Evolutionary conservation across 495 filamentous ascomycete species (phyloP).

Genomic region (Aspergillus cristatus): DNA sequence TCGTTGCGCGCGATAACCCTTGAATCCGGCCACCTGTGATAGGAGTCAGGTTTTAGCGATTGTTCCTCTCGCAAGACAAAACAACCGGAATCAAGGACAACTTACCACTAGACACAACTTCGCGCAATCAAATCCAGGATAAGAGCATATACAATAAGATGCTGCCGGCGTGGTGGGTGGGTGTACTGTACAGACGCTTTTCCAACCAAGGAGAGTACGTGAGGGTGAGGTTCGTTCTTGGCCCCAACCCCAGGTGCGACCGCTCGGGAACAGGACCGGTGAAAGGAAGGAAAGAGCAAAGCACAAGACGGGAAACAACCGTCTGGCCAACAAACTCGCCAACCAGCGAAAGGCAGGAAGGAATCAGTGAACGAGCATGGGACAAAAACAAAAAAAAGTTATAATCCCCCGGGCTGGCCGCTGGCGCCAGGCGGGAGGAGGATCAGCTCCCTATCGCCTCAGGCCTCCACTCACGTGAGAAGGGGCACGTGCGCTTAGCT

Average conservation of each 20-base stretch:
- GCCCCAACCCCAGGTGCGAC: constrained; percentile 24
- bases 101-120: background rate
- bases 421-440: constrained; percentile 17
- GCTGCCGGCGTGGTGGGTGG: too few species aligned
- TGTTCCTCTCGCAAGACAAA: background rate
- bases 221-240: constrained; percentile 19
- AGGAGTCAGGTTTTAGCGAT: constrained; percentile 1
- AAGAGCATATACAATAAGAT: constrained; percentile 1
- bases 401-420: constrained; percentile 19
- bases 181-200: constrained; percentile 4
- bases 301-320: constrained; percentile 25
- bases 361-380: constrained; percentile 11
- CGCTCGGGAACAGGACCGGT: constrained; percentile 21
- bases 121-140: background rate
- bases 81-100: background rate
- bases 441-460: constrained; percentile 13
- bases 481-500: constrained; percentile 8
- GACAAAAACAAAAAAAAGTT: constrained; percentile 5
- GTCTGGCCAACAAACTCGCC: constrained; percentile 26
- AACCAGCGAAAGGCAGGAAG: constrained; percentile 20
- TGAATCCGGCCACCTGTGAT: constrained; percentile 7
- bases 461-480: constrained; percentile 13
- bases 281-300: constrained; percentile 17
- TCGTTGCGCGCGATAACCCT: constrained; percentile 4
- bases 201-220: constrained; percentile 27